Base-by-base conservation (phyloP, 768 basidiomycete species). In the Leucosporidium yakuticum region DNA sequence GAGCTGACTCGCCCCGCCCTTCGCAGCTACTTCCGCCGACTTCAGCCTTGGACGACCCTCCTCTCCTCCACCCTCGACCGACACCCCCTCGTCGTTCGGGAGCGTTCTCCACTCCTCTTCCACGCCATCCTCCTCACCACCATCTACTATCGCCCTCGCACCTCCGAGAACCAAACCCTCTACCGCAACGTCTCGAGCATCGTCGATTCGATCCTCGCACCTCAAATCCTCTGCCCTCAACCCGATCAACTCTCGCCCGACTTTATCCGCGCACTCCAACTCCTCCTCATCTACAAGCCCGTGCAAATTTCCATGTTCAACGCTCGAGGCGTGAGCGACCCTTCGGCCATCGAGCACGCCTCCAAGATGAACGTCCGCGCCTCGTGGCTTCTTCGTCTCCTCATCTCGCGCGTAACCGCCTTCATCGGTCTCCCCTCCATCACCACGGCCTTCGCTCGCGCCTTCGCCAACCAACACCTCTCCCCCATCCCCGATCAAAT, bases 351-450 rank as follows among this genome's bases (percentile, higher is more conserved):
- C 64, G 68, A 73, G 55, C 47, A 48, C 39, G 32, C 39, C 31
- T 61, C 62, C 27, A 72, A 72, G 63, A 73, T 73, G 56, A 73
- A 73, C 57, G 63, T 73, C 2, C 63, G 68, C 14, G 60, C 71
- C 11, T 62, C 59, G 8, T 73, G 71, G 71, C 47, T 73, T 20
- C 62, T 73, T 4, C 60, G 71, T 0, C 25, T 62, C 23, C 65
- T 73, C 27, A 62, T 69, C 31, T 54, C 56, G 1, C n/a, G 57
- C 32, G 60, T 69, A 6, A 55, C 68, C 21, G 55, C 47, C 4
- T 69, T 67, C 53, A 63, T 69, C n/a, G 65, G 61, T 17, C 53
- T 73, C 1, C 71, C 68, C 4, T 62, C 64, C 8, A 54, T 64
- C 58, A 64, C 71, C 3, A 59, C 50, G 60, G 68, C 62, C 39